Base-by-base conservation (phyloP, 805 yeast genomes). In the Ogataea kodamae region DNA sequence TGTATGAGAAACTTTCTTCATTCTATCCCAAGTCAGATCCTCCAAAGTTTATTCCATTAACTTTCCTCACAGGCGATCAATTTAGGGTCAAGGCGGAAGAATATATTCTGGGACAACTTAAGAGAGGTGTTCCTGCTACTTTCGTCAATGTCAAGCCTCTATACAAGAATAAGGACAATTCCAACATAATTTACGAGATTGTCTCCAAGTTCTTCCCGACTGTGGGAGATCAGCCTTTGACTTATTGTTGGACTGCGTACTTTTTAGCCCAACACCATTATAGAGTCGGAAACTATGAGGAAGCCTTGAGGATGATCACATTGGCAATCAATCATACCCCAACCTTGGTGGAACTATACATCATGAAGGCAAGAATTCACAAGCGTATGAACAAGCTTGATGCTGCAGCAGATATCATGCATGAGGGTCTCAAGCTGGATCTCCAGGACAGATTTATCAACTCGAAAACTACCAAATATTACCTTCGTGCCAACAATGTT, bases 401-500 rank as follows among this genome's bases (percentile, higher is more conserved):
- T 1, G 71, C 68, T 17, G 97, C 97, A 9, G 74, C 82, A 13
- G 71, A 69, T 10, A 54, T 68, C 17, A 75, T 88, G 72, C 73
- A 79, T 39, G 70, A 68, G 35, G 96, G 90, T 10, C 72, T 96
- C 48, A 56, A 66, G 34, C 60, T 83, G 36, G 96, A 92, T 55
- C 68, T 83, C 38, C 96, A 87, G 57, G 99, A 92, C 60, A 69
- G 98, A 45, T 90, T 85, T 55, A 76, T 92, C 52, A 92, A 92
- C 58, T 75, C 95, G 35, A 88, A 87, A 52, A 70, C 96, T 5
- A 83, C 84, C 28, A 87, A 87, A 55, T 92, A 92, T 53, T 76
- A 73, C 32, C 59, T 90, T 41, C 72, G 97, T 50, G 87, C 92
- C 9, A 74, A 84, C 53, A 61, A 74, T 39, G 65, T 85, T 14